Percentiles rank a stretch among this genome's conserved stretches.
phyloP scores from a whole-genome alignment of 108 stramenopile species.

The Mayamaea pseudoterrestris region DNA sequence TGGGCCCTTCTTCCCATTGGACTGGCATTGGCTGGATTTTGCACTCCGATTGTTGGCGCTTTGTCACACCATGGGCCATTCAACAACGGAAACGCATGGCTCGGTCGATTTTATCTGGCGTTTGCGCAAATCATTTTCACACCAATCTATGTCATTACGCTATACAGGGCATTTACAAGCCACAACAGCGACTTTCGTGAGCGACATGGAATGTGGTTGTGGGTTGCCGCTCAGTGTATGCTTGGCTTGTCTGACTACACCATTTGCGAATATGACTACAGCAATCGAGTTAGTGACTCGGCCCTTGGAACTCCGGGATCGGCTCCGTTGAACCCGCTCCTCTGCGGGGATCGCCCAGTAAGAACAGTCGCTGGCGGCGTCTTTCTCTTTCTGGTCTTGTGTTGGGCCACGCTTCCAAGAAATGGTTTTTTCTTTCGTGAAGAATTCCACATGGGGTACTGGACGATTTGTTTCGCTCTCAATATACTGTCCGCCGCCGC shows the following conservation, averaged over 20 bases:
- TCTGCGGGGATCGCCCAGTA: constrained; percentile 1
- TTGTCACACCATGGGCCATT: constrained; percentile 8
- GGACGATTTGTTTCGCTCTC: constrained; percentile 21
- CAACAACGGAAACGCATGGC: constrained; percentile 2
- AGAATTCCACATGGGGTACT: constrained; percentile 18
- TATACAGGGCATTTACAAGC: constrained; percentile 17
- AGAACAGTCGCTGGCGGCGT: constrained; percentile 13
- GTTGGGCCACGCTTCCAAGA: constrained; percentile 8
- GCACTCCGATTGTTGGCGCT: constrained; percentile 4
- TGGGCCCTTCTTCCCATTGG: constrained; percentile 18
- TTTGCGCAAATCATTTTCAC: constrained; percentile 22
- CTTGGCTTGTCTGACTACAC: constrained; percentile 13
- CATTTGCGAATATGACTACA: constrained; percentile 7
- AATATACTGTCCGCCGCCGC: constrained; percentile 14
- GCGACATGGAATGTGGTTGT: constrained; percentile 20
- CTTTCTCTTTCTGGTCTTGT: constrained; percentile 12
- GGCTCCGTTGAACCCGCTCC: background rate
- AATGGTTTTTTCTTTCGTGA: constrained; percentile 14
- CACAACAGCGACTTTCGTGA: constrained; percentile 22
- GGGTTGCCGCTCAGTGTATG: constrained; percentile 23
- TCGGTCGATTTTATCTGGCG: constrained; percentile 17
- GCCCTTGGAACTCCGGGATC: too few species aligned
- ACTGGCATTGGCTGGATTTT: constrained; percentile 8
- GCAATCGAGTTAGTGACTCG: background rate
- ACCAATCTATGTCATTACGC: constrained; percentile 13